Conservation (phyloP, 768 basidiomycete species). For the Agaricus subrufescens region DNA sequence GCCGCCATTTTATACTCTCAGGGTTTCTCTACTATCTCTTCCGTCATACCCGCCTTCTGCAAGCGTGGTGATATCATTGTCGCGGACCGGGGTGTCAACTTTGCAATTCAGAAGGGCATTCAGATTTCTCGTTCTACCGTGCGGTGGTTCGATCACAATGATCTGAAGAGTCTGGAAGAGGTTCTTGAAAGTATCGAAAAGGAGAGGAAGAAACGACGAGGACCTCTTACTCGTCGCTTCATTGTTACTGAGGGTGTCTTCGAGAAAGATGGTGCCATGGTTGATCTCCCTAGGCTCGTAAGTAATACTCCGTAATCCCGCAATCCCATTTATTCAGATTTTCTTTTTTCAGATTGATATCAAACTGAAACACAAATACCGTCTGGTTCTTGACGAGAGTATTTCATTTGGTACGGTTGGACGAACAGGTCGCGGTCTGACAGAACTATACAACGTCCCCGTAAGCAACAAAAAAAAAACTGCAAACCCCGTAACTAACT, state of each 20-base stretch:
- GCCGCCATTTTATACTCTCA: conserved; percentile 91
- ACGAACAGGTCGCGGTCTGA: conserved; percentile 89
- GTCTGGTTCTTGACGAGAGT: conserved; percentile 90
- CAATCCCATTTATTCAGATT: not conserved
- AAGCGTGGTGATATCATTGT: conserved; percentile 98
- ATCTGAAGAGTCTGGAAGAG: conserved; percentile 85
- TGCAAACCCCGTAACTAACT: not conserved
- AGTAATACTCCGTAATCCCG: conserved; percentile 23
- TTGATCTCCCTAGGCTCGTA: conserved; percentile 89
- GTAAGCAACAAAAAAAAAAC: conserved; percentile 37
- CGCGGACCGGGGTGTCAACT: conserved; percentile 95
- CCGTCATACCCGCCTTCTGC: conserved; percentile 95
- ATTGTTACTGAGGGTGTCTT: conserved; percentile 98
- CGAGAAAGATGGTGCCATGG: conserved; percentile 89
- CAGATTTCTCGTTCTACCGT: conserved; percentile 90
- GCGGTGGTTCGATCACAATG: conserved; percentile 96
- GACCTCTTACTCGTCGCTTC: conserved; percentile 83
- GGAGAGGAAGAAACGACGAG: conserved; percentile 80
- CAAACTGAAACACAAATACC: conserved; percentile 93
- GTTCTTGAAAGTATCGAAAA: conserved; percentile 81
- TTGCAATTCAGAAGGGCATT: conserved; percentile 93
- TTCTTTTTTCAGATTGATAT: conserved; percentile 68
- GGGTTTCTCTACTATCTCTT: conserved; percentile 86
- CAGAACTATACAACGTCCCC: conserved; percentile 91
- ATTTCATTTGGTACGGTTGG: conserved; percentile 93